Base-by-base conservation (phyloP, 2,329 filamentous ascomycete genomes). In the Zasmidium cellare region DNA sequence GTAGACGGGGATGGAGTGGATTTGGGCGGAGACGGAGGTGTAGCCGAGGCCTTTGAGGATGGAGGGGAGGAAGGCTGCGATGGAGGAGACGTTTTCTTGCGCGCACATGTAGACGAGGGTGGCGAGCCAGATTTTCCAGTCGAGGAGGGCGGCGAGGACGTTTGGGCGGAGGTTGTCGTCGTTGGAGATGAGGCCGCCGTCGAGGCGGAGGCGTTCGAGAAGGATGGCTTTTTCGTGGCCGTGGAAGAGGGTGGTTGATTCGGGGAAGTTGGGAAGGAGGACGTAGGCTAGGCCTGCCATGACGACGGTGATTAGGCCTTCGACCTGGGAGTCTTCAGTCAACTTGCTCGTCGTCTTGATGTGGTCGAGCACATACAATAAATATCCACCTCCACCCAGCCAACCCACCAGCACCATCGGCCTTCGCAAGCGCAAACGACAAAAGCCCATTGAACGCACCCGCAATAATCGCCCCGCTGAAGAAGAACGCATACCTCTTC, bases 201-300 rank as follows among this genome's bases (percentile, higher is more conserved):
- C 47, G 1, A 16, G 25, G 16, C n/a, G 35, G 35, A 56, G 38
- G n/a, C 54, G 47, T n/a, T 51, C 20, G 12, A 56, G 47, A 2
- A 56, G 54, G 22, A 38, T 14, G 7, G 9, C 47, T 47, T 56
- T 56, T 3, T 56, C 47, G 41, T 31, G n/a, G 54, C 38, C 48
- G 2, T 18, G 12, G 48, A 56, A 56, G 16, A 56, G 49, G 3
- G 9, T 56, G 5, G 54, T 56, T 19, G 51, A 22, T 14, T 51
- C 22, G 87, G 87, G 61, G 38, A 56, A 51, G n/a, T 23, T 19
- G 85, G 89, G 72, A 91, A 91, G 71, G 80, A 87, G 66, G 84
- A 87, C 72, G 87, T 88, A 9, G 87, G 91, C 25, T 84, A 93
- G 14, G 85, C 90, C 68, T 75, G 87, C 57, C 81, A 85, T 69